Base-by-base conservation (phyloP, 2,329 filamentous ascomycete species). In the Fusarium setosum region DNA sequence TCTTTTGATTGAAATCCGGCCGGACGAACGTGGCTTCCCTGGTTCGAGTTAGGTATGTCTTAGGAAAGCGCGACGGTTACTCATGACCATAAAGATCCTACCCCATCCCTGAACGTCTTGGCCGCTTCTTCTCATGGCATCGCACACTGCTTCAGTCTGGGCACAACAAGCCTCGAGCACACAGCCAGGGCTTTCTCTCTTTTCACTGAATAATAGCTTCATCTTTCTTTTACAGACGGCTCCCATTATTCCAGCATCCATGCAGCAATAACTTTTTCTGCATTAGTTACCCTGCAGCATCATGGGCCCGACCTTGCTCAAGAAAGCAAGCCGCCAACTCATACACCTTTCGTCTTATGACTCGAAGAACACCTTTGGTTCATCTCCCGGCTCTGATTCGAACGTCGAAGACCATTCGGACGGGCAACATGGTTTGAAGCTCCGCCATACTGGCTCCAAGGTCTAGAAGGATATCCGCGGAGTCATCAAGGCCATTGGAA, bases 391-490 rank as follows among this genome's bases (percentile, higher is more conserved):
- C 2, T 45, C 53, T 7, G 44, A 49, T 18, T 41, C 53, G 4
- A 44, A 49, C 3, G 63, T 48, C 8, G 57, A 13, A 18, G 69
- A 63, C 5, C 49, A 52, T 15, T 24, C 60, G 11, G 47, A 49
- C 9, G 56, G 47, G 6, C 54, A 59, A 5, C 60, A 64, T 35
- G 53, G 40, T 2, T 26, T 70, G 20, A 77, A 69, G 47, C 55
- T 72, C n/a, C 72, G 70, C 31, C 70, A 67, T 18, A 69, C 67
- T 7, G 69, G 73, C 31, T 73, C 75, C 11, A 74, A 65, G 31
- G 75, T 77, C 5, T 77, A 77, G 75, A 74, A 73, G 7, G 77
- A 78, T 32, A 74, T 79, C 21, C 72, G 75, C 4, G 71, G 71
- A 13, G 77, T 74, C 18, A 72, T 79, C 51, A 75, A 66, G 38